Conservation (phyloP, 2,329 filamentous ascomycete species). For the Byssoonygena ceratinophila region DNA sequence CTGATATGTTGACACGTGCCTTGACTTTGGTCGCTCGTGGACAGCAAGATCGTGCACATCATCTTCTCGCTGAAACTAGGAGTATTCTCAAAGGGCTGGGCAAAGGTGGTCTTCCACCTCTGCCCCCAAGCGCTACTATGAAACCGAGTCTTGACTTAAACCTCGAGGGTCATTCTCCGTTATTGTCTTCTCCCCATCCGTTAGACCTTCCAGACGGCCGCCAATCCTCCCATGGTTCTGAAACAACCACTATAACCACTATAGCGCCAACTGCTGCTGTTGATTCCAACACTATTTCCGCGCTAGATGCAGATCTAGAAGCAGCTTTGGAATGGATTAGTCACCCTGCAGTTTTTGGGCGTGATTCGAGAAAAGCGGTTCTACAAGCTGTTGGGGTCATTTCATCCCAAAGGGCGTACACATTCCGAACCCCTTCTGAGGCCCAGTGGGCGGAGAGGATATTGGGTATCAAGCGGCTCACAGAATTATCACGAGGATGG, state of each 20-base stretch:
- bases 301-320: slow-evolving; percentile 84
- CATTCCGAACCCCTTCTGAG: slow-evolving; percentile 83
- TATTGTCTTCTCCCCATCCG: slow-evolving; percentile 31
- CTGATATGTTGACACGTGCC: slow-evolving; percentile 91
- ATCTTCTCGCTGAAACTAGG: slow-evolving; percentile 81
- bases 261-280: slow-evolving; percentile 58
- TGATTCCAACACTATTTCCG: slow-evolving; percentile 67
- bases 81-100: slow-evolving; percentile 92
- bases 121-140: slow-evolving; percentile 47
- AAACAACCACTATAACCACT: slow-evolving; percentile 41
- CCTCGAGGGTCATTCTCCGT: slow-evolving; percentile 26
- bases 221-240: slow-evolving; percentile 22
- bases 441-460: slow-evolving; percentile 79
- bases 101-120: slow-evolving; percentile 84
- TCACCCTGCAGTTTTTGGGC: slow-evolving; percentile 86
- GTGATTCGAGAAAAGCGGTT: slow-evolving; percentile 90
- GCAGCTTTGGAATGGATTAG: slow-evolving; percentile 93
- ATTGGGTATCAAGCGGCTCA: slow-evolving; percentile 65
- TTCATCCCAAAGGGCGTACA: slow-evolving; percentile 84
- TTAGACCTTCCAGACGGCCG: slow-evolving; percentile 28
- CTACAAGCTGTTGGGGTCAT: slow-evolving; percentile 95
- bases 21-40: slow-evolving; percentile 81
- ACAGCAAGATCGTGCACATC: slow-evolving; percentile 87
- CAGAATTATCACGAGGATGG: slow-evolving; percentile 82
- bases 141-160: slow-evolving; percentile 30